phyloP scores from a whole-genome alignment of 306 rosid genomes.

The Citrullus colocynthis region DNA sequence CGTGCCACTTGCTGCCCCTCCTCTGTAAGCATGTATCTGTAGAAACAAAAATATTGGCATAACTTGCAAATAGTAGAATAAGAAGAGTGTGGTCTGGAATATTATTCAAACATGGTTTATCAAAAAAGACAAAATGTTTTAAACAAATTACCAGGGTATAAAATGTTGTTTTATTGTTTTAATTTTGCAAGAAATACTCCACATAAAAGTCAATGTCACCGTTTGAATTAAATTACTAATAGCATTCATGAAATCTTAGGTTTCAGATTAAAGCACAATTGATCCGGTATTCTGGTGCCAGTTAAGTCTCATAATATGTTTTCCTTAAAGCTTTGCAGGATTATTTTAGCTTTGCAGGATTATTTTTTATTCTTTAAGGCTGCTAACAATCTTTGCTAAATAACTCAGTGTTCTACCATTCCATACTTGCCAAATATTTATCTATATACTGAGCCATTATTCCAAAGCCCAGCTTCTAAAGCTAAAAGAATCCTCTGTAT shows the following conservation, averaged over 20 bases:
- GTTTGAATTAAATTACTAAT: neutral
- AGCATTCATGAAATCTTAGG: neutral
- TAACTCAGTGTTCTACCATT: neutral
- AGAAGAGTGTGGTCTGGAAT: neutral
- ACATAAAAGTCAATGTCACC: neutral
- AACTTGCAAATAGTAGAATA: neutral
- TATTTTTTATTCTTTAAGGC: neutral
- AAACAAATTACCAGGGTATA: neutral
- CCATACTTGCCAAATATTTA: neutral
- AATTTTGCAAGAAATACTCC: neutral
- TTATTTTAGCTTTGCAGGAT: neutral
- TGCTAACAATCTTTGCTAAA: neutral
- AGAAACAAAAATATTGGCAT: conserved; percentile 6
- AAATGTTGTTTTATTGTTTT: neutral
- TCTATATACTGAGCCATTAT: neutral
- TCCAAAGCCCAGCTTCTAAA: neutral
- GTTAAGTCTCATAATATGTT: neutral
- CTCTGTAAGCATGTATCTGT: conserved; percentile 83
- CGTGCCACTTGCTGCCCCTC: conserved; percentile 82
- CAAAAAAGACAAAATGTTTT: neutral
- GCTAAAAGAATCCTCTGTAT: neutral
- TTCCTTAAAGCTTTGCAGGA: neutral
- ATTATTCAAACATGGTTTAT: neutral
- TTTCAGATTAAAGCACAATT: neutral
- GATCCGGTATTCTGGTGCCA: neutral